phyloP scores from a whole-genome alignment of 345 rosid genomes.

The Heritiera fomes region DNA sequence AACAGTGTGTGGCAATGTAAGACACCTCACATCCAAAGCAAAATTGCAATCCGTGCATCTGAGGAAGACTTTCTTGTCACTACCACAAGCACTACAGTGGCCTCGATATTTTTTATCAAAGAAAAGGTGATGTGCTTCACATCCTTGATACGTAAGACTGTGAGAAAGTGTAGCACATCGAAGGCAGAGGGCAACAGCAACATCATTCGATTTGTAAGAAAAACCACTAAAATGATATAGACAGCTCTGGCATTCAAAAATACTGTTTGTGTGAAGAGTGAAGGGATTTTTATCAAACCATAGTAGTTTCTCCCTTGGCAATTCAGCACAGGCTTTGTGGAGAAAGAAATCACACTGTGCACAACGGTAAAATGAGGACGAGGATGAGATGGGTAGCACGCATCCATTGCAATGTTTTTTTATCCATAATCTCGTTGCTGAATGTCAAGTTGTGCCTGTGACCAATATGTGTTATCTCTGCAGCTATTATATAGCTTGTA shows the following conservation, averaged over 20 bases:
- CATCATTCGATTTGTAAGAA: neutral
- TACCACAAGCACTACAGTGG: neutral
- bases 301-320: conserved; percentile 6
- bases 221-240: conserved; percentile 7
- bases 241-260: conserved; percentile 14
- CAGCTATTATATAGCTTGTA: no score
- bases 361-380: conserved; percentile 20
- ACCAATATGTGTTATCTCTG: conserved; percentile 21
- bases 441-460: conserved; percentile 9
- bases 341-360: conserved; percentile 23
- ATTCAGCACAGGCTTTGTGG: conserved; percentile 28
- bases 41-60: conserved; percentile 12
- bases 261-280: neutral
- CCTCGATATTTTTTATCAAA: neutral
- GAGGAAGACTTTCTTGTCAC: neutral
- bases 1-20: conserved; percentile 11
- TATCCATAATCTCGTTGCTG: neutral
- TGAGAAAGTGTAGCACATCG: conserved; percentile 11
- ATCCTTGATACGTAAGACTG: neutral
- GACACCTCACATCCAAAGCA: conserved; percentile 6
- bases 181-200: neutral
- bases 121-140: conserved; percentile 8
- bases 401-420: conserved; percentile 26
- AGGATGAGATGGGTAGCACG: conserved; percentile 8
- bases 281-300: neutral